Percentiles rank a stretch among this genome's conserved stretches.
Evolutionary conservation across 2,329 filamentous ascomycete genomes (phyloP).

Genomic region (Colletotrichum siamense): DNA sequence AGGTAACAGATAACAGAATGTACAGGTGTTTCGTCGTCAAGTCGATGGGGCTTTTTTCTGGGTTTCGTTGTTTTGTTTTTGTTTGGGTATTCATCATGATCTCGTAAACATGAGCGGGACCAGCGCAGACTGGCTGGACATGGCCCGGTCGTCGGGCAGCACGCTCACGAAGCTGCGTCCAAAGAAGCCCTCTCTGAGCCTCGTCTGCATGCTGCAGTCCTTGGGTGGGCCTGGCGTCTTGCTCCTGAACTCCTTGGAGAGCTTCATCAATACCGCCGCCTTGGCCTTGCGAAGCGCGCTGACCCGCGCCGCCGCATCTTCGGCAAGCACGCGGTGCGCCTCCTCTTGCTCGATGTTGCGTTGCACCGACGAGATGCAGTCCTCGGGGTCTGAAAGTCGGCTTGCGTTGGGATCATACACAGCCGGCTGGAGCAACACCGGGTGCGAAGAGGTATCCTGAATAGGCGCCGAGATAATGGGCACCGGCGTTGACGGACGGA

Average conservation of each 20-base stretch:
- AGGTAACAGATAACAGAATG: slow-evolving; percentile 2
- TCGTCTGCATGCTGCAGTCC: slow-evolving; percentile 37
- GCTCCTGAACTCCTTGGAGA: slow-evolving; percentile 55
- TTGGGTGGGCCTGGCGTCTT: slow-evolving; percentile 17
- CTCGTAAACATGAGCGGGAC: slow-evolving; percentile 68
- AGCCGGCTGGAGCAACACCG: slow-evolving; percentile 60
- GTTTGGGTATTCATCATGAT: slow-evolving; percentile 25
- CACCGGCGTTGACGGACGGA: slow-evolving; percentile 32
- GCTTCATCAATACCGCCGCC: slow-evolving; percentile 64
- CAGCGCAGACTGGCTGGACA: slow-evolving; percentile 58
- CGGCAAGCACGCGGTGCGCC: slow-evolving; percentile 59
- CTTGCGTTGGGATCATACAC: slow-evolving; percentile 55
- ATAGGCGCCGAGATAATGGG: slow-evolving; percentile 56
- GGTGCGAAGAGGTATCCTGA: slow-evolving; percentile 51
- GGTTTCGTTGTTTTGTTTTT: neutral
- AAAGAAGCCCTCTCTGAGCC: slow-evolving; percentile 49
- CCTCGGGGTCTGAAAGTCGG: slow-evolving; percentile 32
- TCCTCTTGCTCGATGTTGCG: slow-evolving; percentile 63
- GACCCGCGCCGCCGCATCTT: slow-evolving; percentile 60
- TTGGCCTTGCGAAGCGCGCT: slow-evolving; percentile 64
- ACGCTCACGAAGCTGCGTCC: slow-evolving; percentile 40
- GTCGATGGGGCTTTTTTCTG: neutral
- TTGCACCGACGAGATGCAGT: slow-evolving; percentile 62
- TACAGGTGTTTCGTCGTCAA: slow-evolving; percentile 2
- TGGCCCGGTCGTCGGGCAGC: slow-evolving; percentile 47